Percentiles rank a stretch among this genome's conserved stretches.
Conservation (phyloP, 1,284 basidiomycete species). For the Coniferiporia weirii region DNA sequence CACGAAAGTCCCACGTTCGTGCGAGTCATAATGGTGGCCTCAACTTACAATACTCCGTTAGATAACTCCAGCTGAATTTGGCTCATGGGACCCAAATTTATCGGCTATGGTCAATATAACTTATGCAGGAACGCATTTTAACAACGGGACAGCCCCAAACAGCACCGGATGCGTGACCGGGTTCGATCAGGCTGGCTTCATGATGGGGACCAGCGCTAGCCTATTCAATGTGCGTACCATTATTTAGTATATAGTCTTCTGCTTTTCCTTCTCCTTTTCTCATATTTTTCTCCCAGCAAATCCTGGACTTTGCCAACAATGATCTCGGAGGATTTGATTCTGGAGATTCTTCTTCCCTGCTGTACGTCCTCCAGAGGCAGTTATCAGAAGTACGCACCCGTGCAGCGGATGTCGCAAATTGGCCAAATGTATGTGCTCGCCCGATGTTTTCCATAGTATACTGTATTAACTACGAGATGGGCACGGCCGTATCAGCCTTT, state of each 20-base stretch:
- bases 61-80: constrained; percentile 62
- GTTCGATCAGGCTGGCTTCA: constrained; percentile 62
- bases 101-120: constrained; percentile 55
- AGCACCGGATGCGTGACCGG: constrained; percentile 52
- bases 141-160: constrained; percentile 44
- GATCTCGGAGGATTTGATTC: constrained; percentile 36
- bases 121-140: constrained; percentile 54
- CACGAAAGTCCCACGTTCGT: too few relatives aligned
- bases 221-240: constrained; percentile 49
- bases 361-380: constrained; percentile 45
- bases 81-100: constrained; percentile 62
- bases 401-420: constrained; percentile 59
- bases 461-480: background rate
- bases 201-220: constrained; percentile 62
- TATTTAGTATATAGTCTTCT: background rate
- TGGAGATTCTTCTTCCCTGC: constrained; percentile 33
- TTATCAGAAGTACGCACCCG: constrained; percentile 45
- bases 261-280: background rate
- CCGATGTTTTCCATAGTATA: background rate
- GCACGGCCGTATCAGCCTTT: constrained; percentile 38
- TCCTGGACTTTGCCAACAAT: constrained; percentile 41
- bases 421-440: constrained; percentile 46
- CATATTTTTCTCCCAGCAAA: constrained; percentile 33
- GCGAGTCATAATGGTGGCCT: too few relatives aligned
- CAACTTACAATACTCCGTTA: constrained; percentile 22